Evolutionary conservation across 192 early-diverging fungal species (phyloP), one percentile per base, ranked within the genome.

Genomic region (Rhizoclosmatium globosum): DNA sequence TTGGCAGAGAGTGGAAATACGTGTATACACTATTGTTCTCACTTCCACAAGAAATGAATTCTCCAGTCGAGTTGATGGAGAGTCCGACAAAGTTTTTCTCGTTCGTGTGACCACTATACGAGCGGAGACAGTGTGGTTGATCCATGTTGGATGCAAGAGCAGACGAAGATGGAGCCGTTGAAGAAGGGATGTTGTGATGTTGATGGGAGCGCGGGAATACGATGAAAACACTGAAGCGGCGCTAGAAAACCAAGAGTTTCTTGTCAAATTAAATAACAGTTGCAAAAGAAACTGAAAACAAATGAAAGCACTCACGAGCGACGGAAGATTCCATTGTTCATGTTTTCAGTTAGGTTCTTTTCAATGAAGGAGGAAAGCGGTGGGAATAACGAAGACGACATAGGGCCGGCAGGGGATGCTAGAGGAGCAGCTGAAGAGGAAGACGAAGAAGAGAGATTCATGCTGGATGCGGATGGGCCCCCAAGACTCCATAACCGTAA

Each of bases 51-150:
- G 94, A 85, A 76, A 99, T 94, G 90, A 94, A 96, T 62, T 97
- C 94, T 0, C 83, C 80, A 15, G 86, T 86, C 9, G 71, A 81
- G 64, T 92, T 92, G 4, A 92, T 87, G 39, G 91, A 92, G 71
- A 99, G 85, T 2, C 97, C 97, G 3, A 98, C 97, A 95, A 99
- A 99, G 85, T 98, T 98, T 86, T 95, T 96, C 78, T 97, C 95
- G 77, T 99, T 99, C 7, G 85, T 61, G 79, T 99, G 97, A 4
- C 97, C 97, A 4, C 86, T 82, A 82, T 89, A 99, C 17, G 93
- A 93, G 41, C 94, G 85, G 3, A 87, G 80, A 65, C 91, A 94
- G 9, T 83, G 73, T 64, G 73, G 73, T 57, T 50, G 21, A n/a
- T 46, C 67, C 0, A 4, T 58, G 57, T 23, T 65, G 13, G 21